Base-by-base conservation (phyloP, 768 basidiomycete species). In the Brasilioporus rufonigricans region DNA sequence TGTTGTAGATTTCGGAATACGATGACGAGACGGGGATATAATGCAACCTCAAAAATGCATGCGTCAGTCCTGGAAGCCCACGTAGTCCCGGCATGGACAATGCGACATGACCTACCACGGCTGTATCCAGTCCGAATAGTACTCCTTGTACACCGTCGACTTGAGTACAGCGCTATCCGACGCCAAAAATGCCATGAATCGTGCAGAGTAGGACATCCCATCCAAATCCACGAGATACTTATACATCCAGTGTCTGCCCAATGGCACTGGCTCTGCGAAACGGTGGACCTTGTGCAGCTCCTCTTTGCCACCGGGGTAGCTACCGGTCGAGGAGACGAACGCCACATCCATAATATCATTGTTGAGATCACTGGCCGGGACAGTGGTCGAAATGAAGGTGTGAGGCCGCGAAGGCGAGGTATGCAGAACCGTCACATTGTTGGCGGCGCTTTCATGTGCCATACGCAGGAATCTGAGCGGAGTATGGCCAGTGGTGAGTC, bases 141-240 rank as follows among this genome's bases (percentile, higher is more conserved):
- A 98, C 68, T 98, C 96, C 35, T 86, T 83, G 67, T 96, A 96
- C 3, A 97, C 86, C 0, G 93, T 95, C 19, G 89, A 80, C 73
- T 98, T 98, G 56, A 98, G 71, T 11, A 93, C 91, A 3, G 86
- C 91, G 58, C 91, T 92, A 68, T 96, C 93, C 50, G 89, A 93
- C 40, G 86, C 87, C 62, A 93, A 71, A 66, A 92, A 85, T 1
- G 86, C 80, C 80, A 93, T 84, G 69, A 97, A 94, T 13, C 93
- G 80, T 3, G 87, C 95, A 26, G 89, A 93, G 71, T 98, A 98
- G 19, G 91, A 87, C 90, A 94, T 95, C 16, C 96, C 95, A 65
- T 97, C 95, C 53, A 98, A 71, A 71, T 98, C 95, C 57, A 95
- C 72, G 33, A 96, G 77, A 65, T 95, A 93, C 74, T 97, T 96